Percentiles rank a stretch among this genome's conserved stretches.
Conservation (phyloP, 2,329 filamentous ascomycete species). For the Chalaropsis thielavioides region DNA sequence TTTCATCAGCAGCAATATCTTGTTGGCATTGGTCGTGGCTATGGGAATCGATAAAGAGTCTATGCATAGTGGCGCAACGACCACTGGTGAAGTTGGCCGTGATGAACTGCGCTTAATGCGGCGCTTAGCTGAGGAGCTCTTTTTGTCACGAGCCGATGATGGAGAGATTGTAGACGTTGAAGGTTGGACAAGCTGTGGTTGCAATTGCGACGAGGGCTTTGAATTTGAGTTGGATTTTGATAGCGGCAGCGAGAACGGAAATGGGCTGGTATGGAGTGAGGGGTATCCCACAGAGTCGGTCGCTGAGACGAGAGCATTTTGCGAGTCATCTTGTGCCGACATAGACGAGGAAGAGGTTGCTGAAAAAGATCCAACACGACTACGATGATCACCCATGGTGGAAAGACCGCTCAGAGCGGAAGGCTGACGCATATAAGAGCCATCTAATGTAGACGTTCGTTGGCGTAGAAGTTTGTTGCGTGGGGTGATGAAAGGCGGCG, state of each 20-base stretch:
- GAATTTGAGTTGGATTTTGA: background rate
- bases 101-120: constrained; percentile 41
- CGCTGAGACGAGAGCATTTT: constrained; percentile 26
- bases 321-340: constrained; percentile 37
- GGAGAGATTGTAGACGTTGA: constrained; percentile 18
- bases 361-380: constrained; percentile 56
- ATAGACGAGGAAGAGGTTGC: constrained; percentile 37
- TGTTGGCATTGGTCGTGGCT: constrained; percentile 53
- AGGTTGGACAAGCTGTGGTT: constrained; percentile 19
- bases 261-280: constrained; percentile 24
- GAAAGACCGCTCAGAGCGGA: constrained; percentile 26
- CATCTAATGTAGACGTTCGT: constrained; percentile 45
- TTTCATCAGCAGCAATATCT: constrained; percentile 62
- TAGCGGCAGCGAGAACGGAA: constrained; percentile 8
- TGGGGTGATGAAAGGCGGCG: constrained; percentile 16
- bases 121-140: constrained; percentile 34
- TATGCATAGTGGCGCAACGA: constrained; percentile 38
- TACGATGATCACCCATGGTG: constrained; percentile 37
- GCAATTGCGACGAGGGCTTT: background rate
- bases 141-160: constrained; percentile 25
- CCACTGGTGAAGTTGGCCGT: constrained; percentile 43
- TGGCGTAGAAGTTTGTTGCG: constrained; percentile 28
- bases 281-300: constrained; percentile 32
- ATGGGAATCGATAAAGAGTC: constrained; percentile 47
- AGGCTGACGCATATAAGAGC: constrained; percentile 32